Conservation (phyloP, 805 yeast species). For the Ogataea sp. region DNA sequence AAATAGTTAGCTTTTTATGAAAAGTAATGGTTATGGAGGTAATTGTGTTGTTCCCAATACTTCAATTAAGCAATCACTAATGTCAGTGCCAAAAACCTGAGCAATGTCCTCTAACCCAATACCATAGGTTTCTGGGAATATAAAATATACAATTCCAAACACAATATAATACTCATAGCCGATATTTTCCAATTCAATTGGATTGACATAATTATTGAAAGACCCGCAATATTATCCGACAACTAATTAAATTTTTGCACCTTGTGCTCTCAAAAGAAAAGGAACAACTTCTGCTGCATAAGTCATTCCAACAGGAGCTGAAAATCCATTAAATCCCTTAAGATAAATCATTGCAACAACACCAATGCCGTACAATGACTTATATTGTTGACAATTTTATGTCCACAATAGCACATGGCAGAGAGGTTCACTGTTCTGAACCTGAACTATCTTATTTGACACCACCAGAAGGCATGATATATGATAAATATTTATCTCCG, state of each 20-base stretch:
- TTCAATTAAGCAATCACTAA: not conserved
- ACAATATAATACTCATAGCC: slow-evolving; percentile 29
- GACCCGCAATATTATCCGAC: not conserved
- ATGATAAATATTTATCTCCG: slow-evolving; percentile 43
- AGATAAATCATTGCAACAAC: slow-evolving; percentile 44
- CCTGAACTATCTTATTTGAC: slow-evolving; percentile 41
- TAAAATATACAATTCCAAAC: not conserved
- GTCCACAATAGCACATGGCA: slow-evolving; percentile 39
- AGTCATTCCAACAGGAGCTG: not conserved
- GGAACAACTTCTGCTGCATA: slow-evolving; percentile 33
- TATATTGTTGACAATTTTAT: slow-evolving; percentile 54
- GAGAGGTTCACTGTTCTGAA: slow-evolving; percentile 39
- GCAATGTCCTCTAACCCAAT: slow-evolving; percentile 30
- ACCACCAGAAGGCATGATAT: slow-evolving; percentile 57
- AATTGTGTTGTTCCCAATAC: too few relatives aligned
- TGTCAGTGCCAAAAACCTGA: slow-evolving; percentile 4
- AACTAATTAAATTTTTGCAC: slow-evolving; percentile 4
- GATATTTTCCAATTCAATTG: slow-evolving; percentile 29
- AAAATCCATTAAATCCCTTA: not conserved
- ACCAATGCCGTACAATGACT: slow-evolving; percentile 34
- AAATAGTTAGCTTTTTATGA: too few relatives aligned
- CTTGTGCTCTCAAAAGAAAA: slow-evolving; percentile 22
- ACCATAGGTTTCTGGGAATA: slow-evolving; percentile 21
- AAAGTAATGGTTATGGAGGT: too few relatives aligned
- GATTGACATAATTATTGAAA: slow-evolving; percentile 6